Percentiles rank a stretch among this genome's conserved stretches.
Conservation (phyloP, 129 eudicot species). For the Arctium minus region DNA sequence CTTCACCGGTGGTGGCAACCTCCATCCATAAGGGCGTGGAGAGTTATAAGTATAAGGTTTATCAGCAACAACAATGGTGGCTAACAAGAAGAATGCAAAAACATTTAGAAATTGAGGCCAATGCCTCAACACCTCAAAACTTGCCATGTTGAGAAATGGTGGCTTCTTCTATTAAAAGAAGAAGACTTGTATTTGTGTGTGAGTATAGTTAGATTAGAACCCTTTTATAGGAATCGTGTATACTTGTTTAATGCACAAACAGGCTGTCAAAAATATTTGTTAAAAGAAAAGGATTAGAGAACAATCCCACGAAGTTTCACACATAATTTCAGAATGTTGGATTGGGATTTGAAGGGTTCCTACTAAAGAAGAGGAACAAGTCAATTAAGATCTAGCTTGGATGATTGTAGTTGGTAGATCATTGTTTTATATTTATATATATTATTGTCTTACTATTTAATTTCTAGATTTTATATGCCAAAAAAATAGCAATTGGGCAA, state of each 20-base stretch:
- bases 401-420: background rate
- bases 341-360: background rate
- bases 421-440: background rate
- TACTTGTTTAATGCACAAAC: background rate
- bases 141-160: background rate
- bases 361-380: background rate
- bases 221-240: background rate
- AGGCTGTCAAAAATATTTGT: background rate
- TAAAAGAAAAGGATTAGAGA: background rate
- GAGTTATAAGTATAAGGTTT: background rate
- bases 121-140: background rate
- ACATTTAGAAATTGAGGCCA: constrained; percentile 2
- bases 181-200: background rate
- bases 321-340: background rate
- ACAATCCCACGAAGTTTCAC: background rate
- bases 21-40: background rate
- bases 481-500: background rate
- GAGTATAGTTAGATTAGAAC: background rate
- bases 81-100: background rate
- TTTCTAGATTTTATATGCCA: background rate
- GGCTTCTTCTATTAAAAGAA: background rate
- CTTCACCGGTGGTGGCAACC: background rate
- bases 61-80: background rate
- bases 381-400: background rate
- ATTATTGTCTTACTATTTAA: background rate